Evolutionary conservation across 2,329 filamentous ascomycete genomes (phyloP), one percentile per base, ranked within the genome.

Genomic region (Diplodia sapinea): DNA sequence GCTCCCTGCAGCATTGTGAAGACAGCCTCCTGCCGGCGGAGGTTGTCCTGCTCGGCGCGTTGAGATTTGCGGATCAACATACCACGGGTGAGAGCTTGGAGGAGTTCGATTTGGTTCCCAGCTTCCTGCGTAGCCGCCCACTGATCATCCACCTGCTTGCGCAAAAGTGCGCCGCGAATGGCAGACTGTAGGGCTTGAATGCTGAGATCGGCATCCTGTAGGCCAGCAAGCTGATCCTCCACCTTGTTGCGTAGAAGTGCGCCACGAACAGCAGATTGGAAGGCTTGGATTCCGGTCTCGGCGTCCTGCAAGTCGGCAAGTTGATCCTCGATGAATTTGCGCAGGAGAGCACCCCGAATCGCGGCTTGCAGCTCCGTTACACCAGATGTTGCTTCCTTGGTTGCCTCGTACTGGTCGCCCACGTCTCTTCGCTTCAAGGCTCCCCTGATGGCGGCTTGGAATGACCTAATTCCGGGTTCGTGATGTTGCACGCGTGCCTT

Each of bases 301-400:
- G 89, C 87, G 65, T 87, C 87, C 71, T 84, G 86, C 65, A 86
- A 89, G 69, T 84, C 82, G 8, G 74, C 70, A 69, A 73, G 76
- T 55, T 78, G 72, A 33, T 75, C 75, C 63, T 81, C 77, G 68
- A 90, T 79, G 57, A 81, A 81, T 75, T 87, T 85, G 57, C 91
- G 87, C 68, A 86, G 79, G 70, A 93, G 80, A 71, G 88, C 89
- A 33, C 91, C 91, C 73, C 89, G 85, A 73, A 91, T 86, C 69
- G 81, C 80, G 36, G 82, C 79, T 69, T 88, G 85, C 13, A 88
- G 75, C 36, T 78, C 72, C 49, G 76, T 85, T 78, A 75, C 85
- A 71, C 87, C 84, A 51, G 85, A 84, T 67, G 93, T 85, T 62
- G 89, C 87, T 66, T 87, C 59, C 13, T 63, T 47, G n/a, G 47